phyloP scores from a whole-genome alignment of 1,139 yeast genomes.

The Scheffersomyces parashehatae region DNA sequence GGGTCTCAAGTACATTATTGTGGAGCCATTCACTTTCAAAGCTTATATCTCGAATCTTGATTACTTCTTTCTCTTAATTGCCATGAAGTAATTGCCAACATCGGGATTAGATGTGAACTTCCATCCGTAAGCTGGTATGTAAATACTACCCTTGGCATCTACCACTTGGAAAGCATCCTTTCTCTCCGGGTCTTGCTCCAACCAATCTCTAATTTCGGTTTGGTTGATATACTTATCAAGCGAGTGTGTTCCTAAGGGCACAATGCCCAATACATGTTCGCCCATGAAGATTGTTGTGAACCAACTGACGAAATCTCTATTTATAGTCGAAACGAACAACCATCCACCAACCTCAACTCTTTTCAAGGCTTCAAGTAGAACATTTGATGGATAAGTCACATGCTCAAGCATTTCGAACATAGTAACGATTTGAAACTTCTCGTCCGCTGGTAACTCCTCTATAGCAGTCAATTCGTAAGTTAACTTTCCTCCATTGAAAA shows the following conservation, averaged over 20 bases:
- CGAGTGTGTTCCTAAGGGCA: constrained; percentile 92
- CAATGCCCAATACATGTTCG: constrained; percentile 74
- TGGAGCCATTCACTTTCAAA: not conserved
- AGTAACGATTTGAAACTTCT: constrained; percentile 73
- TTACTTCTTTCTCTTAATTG: constrained; percentile 50
- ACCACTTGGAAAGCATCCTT: constrained; percentile 56
- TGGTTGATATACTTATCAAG: constrained; percentile 83
- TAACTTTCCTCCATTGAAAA: constrained; percentile 42
- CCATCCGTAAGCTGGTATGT: constrained; percentile 88
- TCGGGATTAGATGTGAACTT: constrained; percentile 56
- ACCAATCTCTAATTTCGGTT: constrained; percentile 69
- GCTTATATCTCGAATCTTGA: not conserved
- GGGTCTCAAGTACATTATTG: no score
- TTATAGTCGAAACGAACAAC: constrained; percentile 86
- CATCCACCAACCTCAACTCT: constrained; percentile 80
- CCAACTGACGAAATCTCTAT: constrained; percentile 87
- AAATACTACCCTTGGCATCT: constrained; percentile 74
- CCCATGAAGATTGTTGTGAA: constrained; percentile 92
- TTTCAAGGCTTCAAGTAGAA: constrained; percentile 64
- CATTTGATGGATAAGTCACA: constrained; percentile 79
- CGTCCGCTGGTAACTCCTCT: constrained; percentile 52
- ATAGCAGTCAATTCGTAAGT: constrained; percentile 61
- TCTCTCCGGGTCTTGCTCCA: constrained; percentile 33
- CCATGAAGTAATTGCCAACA: constrained; percentile 88
- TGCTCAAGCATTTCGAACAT: constrained; percentile 96